Evolutionary conservation across 768 basidiomycete species (phyloP), one percentile per base, ranked within the genome.

Genomic region (Boletus coccyginus): DNA sequence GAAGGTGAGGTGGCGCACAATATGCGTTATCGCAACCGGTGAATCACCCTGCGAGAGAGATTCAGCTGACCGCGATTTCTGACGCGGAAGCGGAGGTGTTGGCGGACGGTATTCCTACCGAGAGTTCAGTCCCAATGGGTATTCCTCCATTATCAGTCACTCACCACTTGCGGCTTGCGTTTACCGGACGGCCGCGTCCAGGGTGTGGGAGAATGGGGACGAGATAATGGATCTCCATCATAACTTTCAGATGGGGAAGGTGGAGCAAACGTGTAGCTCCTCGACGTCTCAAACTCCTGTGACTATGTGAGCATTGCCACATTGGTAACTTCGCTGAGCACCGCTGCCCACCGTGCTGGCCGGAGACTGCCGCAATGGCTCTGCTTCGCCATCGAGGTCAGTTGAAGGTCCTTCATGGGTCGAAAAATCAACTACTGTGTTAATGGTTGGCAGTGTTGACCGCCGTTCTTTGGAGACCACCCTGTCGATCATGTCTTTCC

Each of bases 21-120:
- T 69, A 29, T 66, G 63, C 40, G 63, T 66, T 61, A 56, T 57
- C 56, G 60, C 64, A 50, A 61, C 66, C 41, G 63, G 70, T 53
- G 61, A 76, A 19, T 73, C 66, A 58, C 46, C 65, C 69, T 62
- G 78, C 69, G 65, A 64, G 45, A 55, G 0, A 33, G 62, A 61
- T 39, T 69, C 70, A 14, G 52, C 46, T n/a, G 66, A 68, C 46
- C 67, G 70, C 32, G 66, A 71, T 64, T 72, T 74, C 61, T 73
- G 74, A 44, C 72, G 69, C 35, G 74, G 76, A 27, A 82, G 68
- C 29, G 83, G 83, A 3, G 83, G 83, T 1, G 83, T 84, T 6
- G 83, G 83, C 43, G 83, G 81, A n/a, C 83, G 77, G 65, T 81
- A 84, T 35, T 74, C 68, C 83, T 83, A 52, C 5, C 47, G 16